Evolutionary conservation across 202 grass and related monocot genomes (phyloP), one percentile per base, ranked within the genome.

Genomic region (Panicum virgatum): DNA sequence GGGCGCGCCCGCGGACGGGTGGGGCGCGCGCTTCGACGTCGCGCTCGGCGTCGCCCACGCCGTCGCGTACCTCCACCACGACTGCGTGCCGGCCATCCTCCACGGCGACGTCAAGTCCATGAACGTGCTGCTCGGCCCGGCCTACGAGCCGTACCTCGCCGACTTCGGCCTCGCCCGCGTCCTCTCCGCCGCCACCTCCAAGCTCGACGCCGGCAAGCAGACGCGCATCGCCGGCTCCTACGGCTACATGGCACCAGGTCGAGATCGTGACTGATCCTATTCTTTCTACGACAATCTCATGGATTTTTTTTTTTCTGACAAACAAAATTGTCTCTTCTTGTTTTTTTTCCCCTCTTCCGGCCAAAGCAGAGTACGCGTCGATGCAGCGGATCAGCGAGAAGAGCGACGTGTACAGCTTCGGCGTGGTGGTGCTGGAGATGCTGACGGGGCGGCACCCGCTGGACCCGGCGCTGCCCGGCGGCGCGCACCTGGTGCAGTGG

Each of bases 201-300:
- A 94, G 83, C 81, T 89, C 52, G 90, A 92, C 60, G 29, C 81
- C 51, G 54, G 69, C 75, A 95, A 87, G 72, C 66, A 85, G 19
- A 65, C 89, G 8, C 80, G 62, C 47, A 90, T 99, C 78, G 91
- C 93, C 46, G 96, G 96, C 3, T 99, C 96, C 1, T 99, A 99
- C 47, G 93, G 96, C 58, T 99, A 99, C 89, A 99, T 99, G 44
- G 96, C 96, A 9, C 96, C 96, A 85, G 96, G 96, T 96, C 20
- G 5, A 5, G 20, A 38, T 44, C 27, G 12, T 12, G 2, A n/a
- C 12, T 3, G 2, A 39, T 57, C 25, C 7, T 0, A 57, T n/a
- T n/a, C n/a, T n/a, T 57, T 25, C 7, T 0, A 74, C 3, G 5
- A 23, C 23, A 18, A 18, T 70, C 44, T n/a, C 26, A 5, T 62